phyloP scores from a whole-genome alignment of 371 early-diverging fungal genomes.

The Mortierella sp. region DNA sequence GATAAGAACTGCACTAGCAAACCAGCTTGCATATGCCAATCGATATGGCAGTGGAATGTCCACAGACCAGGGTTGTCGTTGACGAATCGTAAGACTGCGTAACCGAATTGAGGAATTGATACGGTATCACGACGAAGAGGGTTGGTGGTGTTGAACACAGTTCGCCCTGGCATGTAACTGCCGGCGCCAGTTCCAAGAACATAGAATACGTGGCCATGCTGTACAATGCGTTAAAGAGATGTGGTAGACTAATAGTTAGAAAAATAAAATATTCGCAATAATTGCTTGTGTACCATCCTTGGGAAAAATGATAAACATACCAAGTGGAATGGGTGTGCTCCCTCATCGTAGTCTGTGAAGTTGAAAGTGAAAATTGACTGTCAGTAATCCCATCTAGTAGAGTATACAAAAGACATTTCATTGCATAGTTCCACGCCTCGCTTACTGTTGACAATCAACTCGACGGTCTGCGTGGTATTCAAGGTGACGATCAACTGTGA shows the following conservation, averaged over 20 bases:
- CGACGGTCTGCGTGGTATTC: slow-evolving; percentile 26
- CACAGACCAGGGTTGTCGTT: slow-evolving; percentile 85
- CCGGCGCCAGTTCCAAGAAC: slow-evolving; percentile 69
- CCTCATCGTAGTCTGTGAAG: slow-evolving; percentile 17
- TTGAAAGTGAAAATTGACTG: not conserved
- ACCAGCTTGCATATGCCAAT: slow-evolving; percentile 80
- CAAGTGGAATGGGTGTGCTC: slow-evolving; percentile 63
- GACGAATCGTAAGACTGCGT: slow-evolving; percentile 72
- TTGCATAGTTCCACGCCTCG: too few relatives aligned
- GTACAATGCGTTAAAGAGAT: not conserved
- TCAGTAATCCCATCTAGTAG: not conserved
- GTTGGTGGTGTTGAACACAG: slow-evolving; percentile 49
- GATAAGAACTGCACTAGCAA: slow-evolving; percentile 51
- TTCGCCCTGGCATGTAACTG: slow-evolving; percentile 40
- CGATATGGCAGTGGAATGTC: slow-evolving; percentile 85
- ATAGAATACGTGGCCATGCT: slow-evolving; percentile 73
- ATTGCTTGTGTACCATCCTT: too few relatives aligned
- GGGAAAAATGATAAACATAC: not conserved
- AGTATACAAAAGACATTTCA: not conserved
- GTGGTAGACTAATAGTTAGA: too few relatives aligned
- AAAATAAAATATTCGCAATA: too few relatives aligned
- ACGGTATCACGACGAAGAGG: slow-evolving; percentile 77
- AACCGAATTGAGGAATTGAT: slow-evolving; percentile 67
- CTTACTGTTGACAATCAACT: slow-evolving; percentile 29
- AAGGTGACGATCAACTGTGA: slow-evolving; percentile 25